phyloP scores from a whole-genome alignment of 2,329 filamentous ascomycete genomes.

The Berkeleyomyces basicola region DNA sequence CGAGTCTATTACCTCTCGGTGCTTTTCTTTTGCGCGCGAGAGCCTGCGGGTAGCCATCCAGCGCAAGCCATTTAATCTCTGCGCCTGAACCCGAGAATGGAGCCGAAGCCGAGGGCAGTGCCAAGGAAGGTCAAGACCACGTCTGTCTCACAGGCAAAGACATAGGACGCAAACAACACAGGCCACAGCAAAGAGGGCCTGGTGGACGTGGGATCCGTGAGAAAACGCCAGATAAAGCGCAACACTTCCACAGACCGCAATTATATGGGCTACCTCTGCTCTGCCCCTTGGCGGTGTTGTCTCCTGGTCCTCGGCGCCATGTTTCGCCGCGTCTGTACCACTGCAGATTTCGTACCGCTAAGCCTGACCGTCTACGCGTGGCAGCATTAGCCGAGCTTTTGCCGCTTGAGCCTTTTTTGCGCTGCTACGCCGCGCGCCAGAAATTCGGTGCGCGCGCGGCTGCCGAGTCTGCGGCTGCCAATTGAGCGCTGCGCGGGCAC shows the following conservation, averaged over 20 bases:
- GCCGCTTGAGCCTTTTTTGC: constrained; percentile 77
- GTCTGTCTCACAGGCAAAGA: constrained; percentile 20
- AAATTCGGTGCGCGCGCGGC: constrained; percentile 64
- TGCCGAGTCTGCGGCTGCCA: constrained; percentile 70
- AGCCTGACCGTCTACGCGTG: constrained; percentile 38
- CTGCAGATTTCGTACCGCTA: constrained; percentile 39
- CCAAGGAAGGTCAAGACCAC: neutral
- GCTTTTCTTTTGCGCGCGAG: constrained; percentile 88
- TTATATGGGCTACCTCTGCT: constrained; percentile 73
- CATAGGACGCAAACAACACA: constrained; percentile 10
- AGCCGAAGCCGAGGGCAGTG: neutral
- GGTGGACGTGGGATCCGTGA: neutral
- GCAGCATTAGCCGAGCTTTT: constrained; percentile 56
- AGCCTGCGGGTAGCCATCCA: constrained; percentile 84
- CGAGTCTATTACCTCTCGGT: constrained; percentile 86
- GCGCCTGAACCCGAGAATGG: neutral
- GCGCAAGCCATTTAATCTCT: constrained; percentile 34
- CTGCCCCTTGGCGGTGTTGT: constrained; percentile 51
- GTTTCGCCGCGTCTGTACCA: constrained; percentile 41
- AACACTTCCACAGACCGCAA: constrained; percentile 51
- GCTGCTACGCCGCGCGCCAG: constrained; percentile 64
- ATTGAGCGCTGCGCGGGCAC: constrained; percentile 61
- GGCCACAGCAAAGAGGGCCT: neutral
- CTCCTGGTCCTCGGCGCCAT: constrained; percentile 46
- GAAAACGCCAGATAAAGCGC: neutral